These are phyloP conservation scores for Pythium brachiatum DNA, from an alignment of 352 stramenopile genomes.

Conservation along the genomic window DNA sequence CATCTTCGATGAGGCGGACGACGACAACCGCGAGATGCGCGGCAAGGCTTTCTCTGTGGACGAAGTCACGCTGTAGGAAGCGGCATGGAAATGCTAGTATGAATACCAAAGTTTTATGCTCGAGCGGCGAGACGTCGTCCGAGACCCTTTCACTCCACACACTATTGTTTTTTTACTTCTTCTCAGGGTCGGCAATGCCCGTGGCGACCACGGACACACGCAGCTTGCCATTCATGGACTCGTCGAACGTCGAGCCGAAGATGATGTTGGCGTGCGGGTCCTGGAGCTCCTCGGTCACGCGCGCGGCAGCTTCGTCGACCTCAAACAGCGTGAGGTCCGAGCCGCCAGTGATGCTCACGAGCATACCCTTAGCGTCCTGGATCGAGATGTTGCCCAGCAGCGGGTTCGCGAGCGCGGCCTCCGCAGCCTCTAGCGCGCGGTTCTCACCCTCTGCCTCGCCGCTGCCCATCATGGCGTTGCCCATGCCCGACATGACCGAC, in stretches of 20 bases:
- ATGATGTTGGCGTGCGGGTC: conserved; percentile 88
- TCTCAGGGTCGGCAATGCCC: conserved; percentile 78
- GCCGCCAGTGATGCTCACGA: conserved; percentile 95
- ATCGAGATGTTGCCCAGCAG: conserved; percentile 89
- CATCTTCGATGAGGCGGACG: conserved; percentile 8
- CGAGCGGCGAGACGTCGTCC: too few species aligned
- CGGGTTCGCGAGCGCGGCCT: conserved; percentile 84
- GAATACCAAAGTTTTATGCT: not conserved
- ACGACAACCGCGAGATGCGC: conserved; percentile 11
- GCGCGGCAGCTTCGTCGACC: conserved; percentile 84
- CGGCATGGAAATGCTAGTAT: not conserved
- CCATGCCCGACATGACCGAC: conserved; percentile 88
- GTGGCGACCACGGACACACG: conserved; percentile 87
- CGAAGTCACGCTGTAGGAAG: conserved; percentile 4
- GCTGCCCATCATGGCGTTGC: conserved; percentile 90
- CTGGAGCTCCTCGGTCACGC: conserved; percentile 86
- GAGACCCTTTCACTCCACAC: not conserved
- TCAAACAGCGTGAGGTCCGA: conserved; percentile 93
- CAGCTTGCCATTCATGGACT: conserved; percentile 76
- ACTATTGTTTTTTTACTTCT: conserved; percentile 45
- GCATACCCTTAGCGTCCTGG: conserved; percentile 90
- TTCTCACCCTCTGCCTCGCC: conserved; percentile 91
- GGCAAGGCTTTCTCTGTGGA: conserved; percentile 1
- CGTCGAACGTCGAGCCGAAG: conserved; percentile 85
- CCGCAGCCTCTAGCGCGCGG: conserved; percentile 75